Evolutionary conservation across 2,329 filamentous ascomycete genomes (phyloP), one percentile per base, ranked within the genome.

Genomic region (Phyllosticta citrichinensis): DNA sequence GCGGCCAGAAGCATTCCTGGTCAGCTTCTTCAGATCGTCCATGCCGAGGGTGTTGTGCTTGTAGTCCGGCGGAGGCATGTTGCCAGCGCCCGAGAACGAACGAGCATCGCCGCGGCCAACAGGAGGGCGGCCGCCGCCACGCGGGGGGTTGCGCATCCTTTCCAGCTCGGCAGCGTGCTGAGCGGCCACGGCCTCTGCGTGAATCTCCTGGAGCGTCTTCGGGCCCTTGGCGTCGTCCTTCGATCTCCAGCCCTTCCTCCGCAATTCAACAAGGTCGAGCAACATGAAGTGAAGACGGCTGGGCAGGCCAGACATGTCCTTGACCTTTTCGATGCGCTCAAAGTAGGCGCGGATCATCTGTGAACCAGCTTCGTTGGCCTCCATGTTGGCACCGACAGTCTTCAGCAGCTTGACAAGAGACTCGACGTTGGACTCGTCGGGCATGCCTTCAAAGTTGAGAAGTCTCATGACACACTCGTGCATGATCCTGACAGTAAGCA

Each of bases 401-500:
- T 88, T 86, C 64, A 99, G 83, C 65, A 99, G 82, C 78, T 95
- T 97, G 69, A 87, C 91, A 75, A 99, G 85, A 67, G 91, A 96
- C 81, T 99, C 94, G 63, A 99, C 88, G 74, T 97, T 92, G 59
- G 93, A 89, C 77, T 99, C 94, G 68, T 99, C 94, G 53, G 94
- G 94, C 63, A 91, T 80, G 64, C 90, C 91, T 71, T 93, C 88
- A 76, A 95, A 97, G 77, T 99, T 93, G 66, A 99, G 89, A 65
- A 99, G 84, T 77, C 96, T 96, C 79, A 91, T 87, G 27, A 99
- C 91, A 83, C 94, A 99, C 77, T 97, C 91, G 80, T 99, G 93
- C 94, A 99, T 99, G 77, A 99, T 99, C 74, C 93, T 89, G 75
- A 97, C 90, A 64, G 94, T 99, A 75, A 99, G 83, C 94, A 99